phyloP scores from a whole-genome alignment of 2,329 filamentous ascomycete species.

The Clarireedia sp. region DNA sequence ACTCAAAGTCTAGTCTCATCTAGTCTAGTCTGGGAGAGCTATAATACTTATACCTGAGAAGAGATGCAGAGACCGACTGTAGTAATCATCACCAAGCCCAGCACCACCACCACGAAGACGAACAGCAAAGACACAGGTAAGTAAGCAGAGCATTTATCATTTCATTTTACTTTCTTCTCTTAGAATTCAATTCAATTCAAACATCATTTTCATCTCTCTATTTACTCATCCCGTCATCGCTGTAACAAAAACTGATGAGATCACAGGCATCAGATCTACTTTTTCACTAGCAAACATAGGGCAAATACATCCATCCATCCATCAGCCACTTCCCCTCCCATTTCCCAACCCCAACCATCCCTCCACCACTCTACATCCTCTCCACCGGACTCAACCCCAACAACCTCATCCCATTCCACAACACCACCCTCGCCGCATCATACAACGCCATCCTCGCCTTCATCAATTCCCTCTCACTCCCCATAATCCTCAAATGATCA shows the following conservation, averaged over 20 bases:
- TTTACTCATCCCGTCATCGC: too few relatives aligned
- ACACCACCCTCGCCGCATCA: conserved; percentile 63
- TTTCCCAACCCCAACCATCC: not conserved
- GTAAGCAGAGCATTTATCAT: too few relatives aligned
- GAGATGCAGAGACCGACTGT: too few relatives aligned
- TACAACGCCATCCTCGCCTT: conserved; percentile 70
- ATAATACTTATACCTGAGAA: not conserved
- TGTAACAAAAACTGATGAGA: too few relatives aligned
- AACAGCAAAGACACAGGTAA: too few relatives aligned
- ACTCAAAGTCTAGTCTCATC: too few relatives aligned
- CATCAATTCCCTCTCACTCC: conserved; percentile 65
- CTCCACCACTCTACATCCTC: conserved; percentile 13
- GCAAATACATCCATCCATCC: not conserved
- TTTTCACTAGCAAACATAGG: not conserved
- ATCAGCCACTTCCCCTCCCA: not conserved
- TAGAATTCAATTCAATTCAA: too few relatives aligned
- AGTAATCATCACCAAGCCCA: too few relatives aligned
- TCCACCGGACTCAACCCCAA: conserved; percentile 74
- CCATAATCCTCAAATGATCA: conserved; percentile 74
- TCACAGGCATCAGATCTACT: too few relatives aligned
- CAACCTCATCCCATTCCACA: conserved; percentile 76
- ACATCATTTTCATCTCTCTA: too few relatives aligned
- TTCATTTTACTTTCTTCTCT: too few relatives aligned
- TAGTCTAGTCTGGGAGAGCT: not conserved
- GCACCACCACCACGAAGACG: too few relatives aligned